Evolutionary conservation across 805 yeast genomes (phyloP).

Genomic region (Starmerella gropengiesseri): DNA sequence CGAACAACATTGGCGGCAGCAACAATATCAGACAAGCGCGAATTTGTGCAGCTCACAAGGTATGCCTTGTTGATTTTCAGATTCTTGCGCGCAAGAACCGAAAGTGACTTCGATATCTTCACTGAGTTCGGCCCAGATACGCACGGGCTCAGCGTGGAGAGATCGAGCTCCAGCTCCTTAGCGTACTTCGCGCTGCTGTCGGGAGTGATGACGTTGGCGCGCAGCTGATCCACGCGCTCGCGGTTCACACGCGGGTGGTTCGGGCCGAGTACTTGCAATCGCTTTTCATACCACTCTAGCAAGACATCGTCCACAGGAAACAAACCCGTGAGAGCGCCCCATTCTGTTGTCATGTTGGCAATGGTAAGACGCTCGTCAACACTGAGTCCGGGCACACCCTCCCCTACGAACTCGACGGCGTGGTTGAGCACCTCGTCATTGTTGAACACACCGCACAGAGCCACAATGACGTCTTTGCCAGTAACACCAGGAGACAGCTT

Average conservation of each 20-base stretch:
- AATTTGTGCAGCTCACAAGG: constrained; percentile 94
- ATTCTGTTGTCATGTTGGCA: constrained; percentile 86
- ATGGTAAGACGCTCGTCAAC: constrained; percentile 48
- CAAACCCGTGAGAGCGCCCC: constrained; percentile 96
- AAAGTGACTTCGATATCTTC: constrained; percentile 70
- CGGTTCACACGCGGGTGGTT: constrained; percentile 76
- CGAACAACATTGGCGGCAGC: constrained; percentile 86
- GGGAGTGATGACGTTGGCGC: constrained; percentile 38
- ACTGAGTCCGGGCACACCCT: constrained; percentile 25
- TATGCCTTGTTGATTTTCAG: constrained; percentile 86
- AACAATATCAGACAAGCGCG: constrained; percentile 81
- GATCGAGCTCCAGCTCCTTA: constrained; percentile 72
- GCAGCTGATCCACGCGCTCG: constrained; percentile 44
- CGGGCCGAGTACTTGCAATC: constrained; percentile 48
- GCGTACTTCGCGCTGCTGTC: constrained; percentile 80
- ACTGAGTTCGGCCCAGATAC: constrained; percentile 97
- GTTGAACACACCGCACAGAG: constrained; percentile 85
- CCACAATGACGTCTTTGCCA: constrained; percentile 95
- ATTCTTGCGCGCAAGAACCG: constrained; percentile 60
- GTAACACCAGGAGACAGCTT: constrained; percentile 74
- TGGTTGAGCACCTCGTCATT: constrained; percentile 81
- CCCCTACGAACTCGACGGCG: constrained; percentile 32
- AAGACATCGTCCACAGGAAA: constrained; percentile 88
- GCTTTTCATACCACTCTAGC: constrained; percentile 62
- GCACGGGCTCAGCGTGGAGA: constrained; percentile 71